Conservation (phyloP, 345 rosid genomes). For the Eucalyptus cloeziana region DNA sequence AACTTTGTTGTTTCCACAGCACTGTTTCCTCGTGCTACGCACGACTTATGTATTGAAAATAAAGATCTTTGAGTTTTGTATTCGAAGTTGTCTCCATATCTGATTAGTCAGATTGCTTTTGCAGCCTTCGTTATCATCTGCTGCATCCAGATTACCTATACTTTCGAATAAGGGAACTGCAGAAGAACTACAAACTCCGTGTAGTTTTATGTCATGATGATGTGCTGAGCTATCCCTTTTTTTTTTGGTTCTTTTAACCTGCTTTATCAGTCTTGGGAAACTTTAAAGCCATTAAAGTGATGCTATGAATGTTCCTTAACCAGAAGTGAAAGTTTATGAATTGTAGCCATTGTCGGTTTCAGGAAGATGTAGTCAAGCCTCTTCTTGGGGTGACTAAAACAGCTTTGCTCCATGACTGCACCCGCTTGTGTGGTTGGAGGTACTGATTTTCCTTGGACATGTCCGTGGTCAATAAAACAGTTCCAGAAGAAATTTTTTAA, state of each 20-base stretch:
- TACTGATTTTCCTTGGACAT: not conserved
- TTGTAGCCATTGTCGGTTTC: not conserved
- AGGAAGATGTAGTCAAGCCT: slow-evolving; percentile 69
- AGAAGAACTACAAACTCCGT: slow-evolving; percentile 72
- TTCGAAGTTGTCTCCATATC: not conserved
- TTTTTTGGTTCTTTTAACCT: not conserved
- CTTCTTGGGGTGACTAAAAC: slow-evolving; percentile 44
- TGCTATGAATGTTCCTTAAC: not conserved
- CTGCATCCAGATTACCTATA: slow-evolving; percentile 82
- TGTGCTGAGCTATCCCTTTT: slow-evolving; percentile 35
- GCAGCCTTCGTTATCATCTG: slow-evolving; percentile 77
- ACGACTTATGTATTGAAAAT: not conserved
- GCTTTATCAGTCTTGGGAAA: slow-evolving; percentile 39
- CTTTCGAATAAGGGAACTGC: slow-evolving; percentile 73
- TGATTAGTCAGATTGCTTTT: not conserved
- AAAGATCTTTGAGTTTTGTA: not conserved
- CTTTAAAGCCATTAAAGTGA: not conserved
- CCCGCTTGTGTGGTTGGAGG: slow-evolving; percentile 79
- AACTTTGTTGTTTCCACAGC: not conserved
- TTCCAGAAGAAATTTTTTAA: no score
- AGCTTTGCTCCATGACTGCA: slow-evolving; percentile 43
- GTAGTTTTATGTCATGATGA: slow-evolving; percentile 80
- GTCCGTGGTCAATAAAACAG: not conserved
- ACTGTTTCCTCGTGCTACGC: not conserved
- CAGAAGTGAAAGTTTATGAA: not conserved